Conservation (phyloP, 352 stramenopile genomes). For the Phytophthora pisi region DNA sequence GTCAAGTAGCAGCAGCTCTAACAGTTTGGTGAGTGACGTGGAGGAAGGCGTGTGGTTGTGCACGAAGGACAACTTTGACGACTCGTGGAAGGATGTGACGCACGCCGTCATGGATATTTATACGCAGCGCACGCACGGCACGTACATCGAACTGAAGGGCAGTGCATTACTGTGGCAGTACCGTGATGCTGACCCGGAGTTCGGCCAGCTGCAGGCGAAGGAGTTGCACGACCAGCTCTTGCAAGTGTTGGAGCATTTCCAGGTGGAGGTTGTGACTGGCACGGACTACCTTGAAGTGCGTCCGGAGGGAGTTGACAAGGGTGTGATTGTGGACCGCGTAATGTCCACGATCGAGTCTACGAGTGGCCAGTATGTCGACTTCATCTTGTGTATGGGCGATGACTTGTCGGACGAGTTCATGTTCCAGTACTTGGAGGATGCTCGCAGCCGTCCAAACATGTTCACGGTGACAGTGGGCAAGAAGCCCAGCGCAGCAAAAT, state of each 20-base stretch:
- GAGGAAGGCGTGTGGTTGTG: conserved; percentile 79
- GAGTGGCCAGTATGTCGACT: conserved; percentile 91
- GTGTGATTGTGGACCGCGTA: conserved; percentile 96
- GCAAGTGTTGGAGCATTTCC: conserved; percentile 95
- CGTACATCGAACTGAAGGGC: conserved; percentile 99
- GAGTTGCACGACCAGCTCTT: conserved; percentile 98
- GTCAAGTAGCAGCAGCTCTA: conserved; percentile 28
- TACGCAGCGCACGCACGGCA: conserved; percentile 97
- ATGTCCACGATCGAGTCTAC: conserved; percentile 91
- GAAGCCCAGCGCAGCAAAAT: conserved; percentile 97
- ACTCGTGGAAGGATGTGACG: conserved; percentile 97
- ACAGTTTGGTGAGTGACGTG: conserved; percentile 36
- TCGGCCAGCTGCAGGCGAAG: conserved; percentile 98
- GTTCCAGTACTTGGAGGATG: conserved; percentile 91
- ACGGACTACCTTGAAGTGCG: conserved; percentile 94
- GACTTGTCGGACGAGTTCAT: conserved; percentile 99
- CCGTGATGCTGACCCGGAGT: conserved; percentile 98
- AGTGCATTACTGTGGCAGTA: conserved; percentile 99
- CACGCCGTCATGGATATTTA: conserved; percentile 99
- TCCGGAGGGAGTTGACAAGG: conserved; percentile 98
- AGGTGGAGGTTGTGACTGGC: conserved; percentile 94
- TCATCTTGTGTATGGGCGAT: conserved; percentile 97
- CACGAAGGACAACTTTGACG: conserved; percentile 92
- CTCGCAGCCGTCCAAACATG: conserved; percentile 65
- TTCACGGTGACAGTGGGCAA: conserved; percentile 98